Evolutionary conservation across 116 monocot species (phyloP), one percentile per base, ranked within the genome.

Genomic region (Cymodocea nodosa): DNA sequence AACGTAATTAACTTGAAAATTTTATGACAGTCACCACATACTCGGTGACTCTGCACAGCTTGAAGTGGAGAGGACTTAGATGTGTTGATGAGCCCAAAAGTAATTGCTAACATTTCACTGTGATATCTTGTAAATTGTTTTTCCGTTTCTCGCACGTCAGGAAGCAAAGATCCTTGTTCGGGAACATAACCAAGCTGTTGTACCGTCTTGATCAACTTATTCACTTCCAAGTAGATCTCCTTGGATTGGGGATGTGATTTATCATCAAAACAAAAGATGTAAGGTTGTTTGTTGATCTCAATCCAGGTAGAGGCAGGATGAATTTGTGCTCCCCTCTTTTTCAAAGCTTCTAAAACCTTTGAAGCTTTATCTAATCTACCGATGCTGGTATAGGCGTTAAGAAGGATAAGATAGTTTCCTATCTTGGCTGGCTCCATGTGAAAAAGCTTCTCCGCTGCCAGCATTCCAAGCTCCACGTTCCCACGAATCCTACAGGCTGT

Each of bases 401-500:
- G 72, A 60, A 99, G 86, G 5, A 84, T 84, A 52, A 82, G 68
- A 65, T 92, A 99, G 61, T 89, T 99, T 24, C 84, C 78, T 52
- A 87, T 50, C 64, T 99, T 99, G 59, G 68, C 70, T 49, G 98
- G 91, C 56, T 84, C 89, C 86, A 89, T 80, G 0, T 74, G 77
- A 56, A 69, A 82, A 51, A 99, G 82, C 59, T 80, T 82, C 67
- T 99, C 86, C 19, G 86, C 92, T 34, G 98, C 82, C 51, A 82
- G 77, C 59, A 74, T 79, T n/a, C 82, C 92, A 8, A 99, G 84
- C 77, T 92, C 89, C 37, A 79, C 23, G 48, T 92, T 86, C 64
- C 64, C 75, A 65, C 89, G 89, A 60, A 92, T 52, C 68, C 98
- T 80, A 71, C 86, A 92, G 62, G 98, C 92, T 17, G 85, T 99